Conservation (phyloP, 148 eudicot species). For the Silene latifolia region DNA sequence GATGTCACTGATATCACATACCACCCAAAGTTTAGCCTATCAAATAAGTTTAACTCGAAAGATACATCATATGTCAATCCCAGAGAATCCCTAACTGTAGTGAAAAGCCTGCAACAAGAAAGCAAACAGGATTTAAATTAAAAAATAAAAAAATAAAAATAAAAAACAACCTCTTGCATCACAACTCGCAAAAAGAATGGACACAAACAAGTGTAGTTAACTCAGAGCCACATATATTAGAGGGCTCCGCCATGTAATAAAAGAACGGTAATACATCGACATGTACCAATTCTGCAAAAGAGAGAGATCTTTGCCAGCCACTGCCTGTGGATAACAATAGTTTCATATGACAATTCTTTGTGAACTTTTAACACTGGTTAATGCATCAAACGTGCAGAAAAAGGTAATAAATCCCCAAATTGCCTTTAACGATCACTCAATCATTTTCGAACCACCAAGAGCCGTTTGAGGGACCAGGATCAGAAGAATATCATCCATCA, state of each 20-base stretch:
- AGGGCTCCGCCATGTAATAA: background rate
- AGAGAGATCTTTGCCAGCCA: background rate
- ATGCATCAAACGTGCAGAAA: too few relatives aligned
- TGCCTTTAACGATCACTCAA: too few relatives aligned
- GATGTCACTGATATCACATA: slow-evolving; percentile 97
- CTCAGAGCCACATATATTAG: background rate
- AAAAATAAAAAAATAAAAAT: background rate
- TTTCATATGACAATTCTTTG: background rate
- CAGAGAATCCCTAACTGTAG: slow-evolving; percentile 93
- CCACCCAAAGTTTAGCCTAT: slow-evolving; percentile 93
- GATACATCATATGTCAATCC: slow-evolving; percentile 98
- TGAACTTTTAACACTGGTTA: background rate
- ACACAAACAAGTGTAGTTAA: background rate
- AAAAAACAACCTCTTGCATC: background rate
- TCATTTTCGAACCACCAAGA: too few relatives aligned
- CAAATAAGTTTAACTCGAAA: slow-evolving; percentile 87
- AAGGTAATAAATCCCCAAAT: too few relatives aligned
- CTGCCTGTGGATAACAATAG: background rate
- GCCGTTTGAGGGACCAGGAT: too few relatives aligned
- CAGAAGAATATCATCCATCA: too few relatives aligned
- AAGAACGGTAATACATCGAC: background rate
- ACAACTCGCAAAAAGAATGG: background rate
- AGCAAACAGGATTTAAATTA: slow-evolving; percentile 9
- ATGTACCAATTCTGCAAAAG: background rate
- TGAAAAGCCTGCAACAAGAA: slow-evolving; percentile 69